Conservation (phyloP, 495 filamentous ascomycete genomes). For the Elasticomyces elasticus region DNA sequence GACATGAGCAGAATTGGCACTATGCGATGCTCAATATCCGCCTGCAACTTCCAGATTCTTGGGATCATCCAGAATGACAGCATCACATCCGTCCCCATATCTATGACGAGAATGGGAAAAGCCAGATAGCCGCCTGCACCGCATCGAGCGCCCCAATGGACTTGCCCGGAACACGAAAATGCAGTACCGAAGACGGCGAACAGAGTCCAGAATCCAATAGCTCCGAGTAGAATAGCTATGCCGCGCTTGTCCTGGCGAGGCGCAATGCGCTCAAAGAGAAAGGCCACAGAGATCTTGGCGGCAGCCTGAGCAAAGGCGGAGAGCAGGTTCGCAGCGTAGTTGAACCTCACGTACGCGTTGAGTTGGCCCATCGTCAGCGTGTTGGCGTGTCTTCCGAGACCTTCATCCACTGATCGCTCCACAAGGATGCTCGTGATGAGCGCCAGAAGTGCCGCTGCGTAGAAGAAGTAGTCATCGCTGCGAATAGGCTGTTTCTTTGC, state of each 20-base stretch:
- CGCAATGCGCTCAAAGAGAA: slow-evolving; percentile 7
- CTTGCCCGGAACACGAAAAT: background rate
- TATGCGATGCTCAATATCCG: background rate
- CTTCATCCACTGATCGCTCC: slow-evolving; percentile 6
- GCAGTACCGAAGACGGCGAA: slow-evolving; percentile 5
- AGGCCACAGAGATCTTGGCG: slow-evolving; percentile 6
- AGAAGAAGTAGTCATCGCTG: slow-evolving; percentile 2
- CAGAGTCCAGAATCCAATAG: background rate
- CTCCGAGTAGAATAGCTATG: background rate
- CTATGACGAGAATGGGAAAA: background rate
- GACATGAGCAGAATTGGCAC: slow-evolving; percentile 4
- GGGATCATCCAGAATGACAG: slow-evolving; percentile 11
- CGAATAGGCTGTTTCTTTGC: slow-evolving; percentile 1
- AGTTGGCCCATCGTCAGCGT: background rate
- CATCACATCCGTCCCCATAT: slow-evolving; percentile 6
- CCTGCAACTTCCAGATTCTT: slow-evolving; percentile 7
- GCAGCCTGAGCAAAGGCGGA: background rate
- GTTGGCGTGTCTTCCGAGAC: slow-evolving; percentile 3
- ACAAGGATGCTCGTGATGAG: slow-evolving; percentile 1
- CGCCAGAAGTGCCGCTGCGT: background rate
- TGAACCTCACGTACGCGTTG: background rate
- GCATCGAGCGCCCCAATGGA: background rate
- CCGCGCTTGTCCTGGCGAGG: slow-evolving; percentile 7
- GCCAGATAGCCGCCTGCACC: background rate
- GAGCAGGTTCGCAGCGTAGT: background rate